A percentile compares a stretch with the other conserved stretches of the same genome.
phyloP scores from a whole-genome alignment of 2,329 filamentous ascomycete genomes.

The Pyrenophora tritici-repentis region DNA sequence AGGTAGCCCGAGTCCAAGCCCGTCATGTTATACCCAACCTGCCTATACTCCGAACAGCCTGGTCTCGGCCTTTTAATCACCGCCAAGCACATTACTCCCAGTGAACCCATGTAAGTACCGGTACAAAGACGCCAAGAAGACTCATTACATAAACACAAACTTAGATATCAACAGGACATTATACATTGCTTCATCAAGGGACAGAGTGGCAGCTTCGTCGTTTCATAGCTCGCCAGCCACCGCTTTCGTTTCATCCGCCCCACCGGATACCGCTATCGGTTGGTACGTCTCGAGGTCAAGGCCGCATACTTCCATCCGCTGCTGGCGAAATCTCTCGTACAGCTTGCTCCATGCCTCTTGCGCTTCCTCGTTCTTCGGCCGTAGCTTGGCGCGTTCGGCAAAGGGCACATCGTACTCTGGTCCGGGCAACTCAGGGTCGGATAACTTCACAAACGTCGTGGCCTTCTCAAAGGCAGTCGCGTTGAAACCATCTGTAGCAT shows the following conservation, averaged over 20 bases:
- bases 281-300: conserved; percentile 55
- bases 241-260: conserved; percentile 5
- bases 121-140: not conserved
- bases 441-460: conserved; percentile 54
- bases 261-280: conserved; percentile 25
- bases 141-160: not conserved
- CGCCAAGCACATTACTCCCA: conserved; percentile 4
- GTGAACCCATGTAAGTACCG: no score
- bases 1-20: conserved; percentile 6
- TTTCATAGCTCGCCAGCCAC: conserved; percentile 16
- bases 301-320: conserved; percentile 58
- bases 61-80: conserved; percentile 9
- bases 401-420: conserved; percentile 58
- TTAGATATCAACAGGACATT: not conserved
- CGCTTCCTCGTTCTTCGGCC: conserved; percentile 54
- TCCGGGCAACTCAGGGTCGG: conserved; percentile 55
- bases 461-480: conserved; percentile 50
- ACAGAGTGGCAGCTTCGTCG: not conserved
- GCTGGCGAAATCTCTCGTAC: conserved; percentile 56
- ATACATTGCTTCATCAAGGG: conserved; percentile 5
- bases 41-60: conserved; percentile 9
- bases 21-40: conserved; percentile 6
- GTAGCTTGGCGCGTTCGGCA: conserved; percentile 45
- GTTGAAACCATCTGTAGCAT: conserved; percentile 48
- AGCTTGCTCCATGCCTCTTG: conserved; percentile 56